Conservation (phyloP, 345 rosid species). For the Eucalyptus guilfoylei region DNA sequence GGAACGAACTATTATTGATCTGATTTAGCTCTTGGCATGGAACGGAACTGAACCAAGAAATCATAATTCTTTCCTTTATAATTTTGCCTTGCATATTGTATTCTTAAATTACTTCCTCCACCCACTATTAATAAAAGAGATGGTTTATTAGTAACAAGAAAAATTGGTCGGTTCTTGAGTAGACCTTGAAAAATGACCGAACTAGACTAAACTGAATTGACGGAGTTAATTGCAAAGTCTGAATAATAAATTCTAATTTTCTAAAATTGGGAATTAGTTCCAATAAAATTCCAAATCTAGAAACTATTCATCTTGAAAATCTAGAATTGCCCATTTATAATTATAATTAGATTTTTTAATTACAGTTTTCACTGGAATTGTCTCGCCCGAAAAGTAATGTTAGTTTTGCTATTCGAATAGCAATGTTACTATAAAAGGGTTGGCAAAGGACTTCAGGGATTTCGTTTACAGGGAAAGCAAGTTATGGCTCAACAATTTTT, state of each 20-base stretch:
- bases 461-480: background rate
- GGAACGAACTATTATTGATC: rapidly evolving
- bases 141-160: background rate
- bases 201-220: rapidly evolving
- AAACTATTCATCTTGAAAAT: background rate
- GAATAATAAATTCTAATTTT: rapidly evolving
- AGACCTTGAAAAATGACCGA: background rate
- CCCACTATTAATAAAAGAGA: background rate
- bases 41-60: rapidly evolving
- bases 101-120: rapidly evolving
- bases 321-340: rapidly evolving
- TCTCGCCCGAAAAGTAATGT: rapidly evolving
- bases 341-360: rapidly evolving
- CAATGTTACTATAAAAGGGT: background rate
- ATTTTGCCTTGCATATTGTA: background rate
- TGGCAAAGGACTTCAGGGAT: background rate
- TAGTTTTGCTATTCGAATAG: background rate
- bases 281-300: rapidly evolving
- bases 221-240: rapidly evolving
- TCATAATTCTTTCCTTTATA: background rate
- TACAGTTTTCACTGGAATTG: rapidly evolving
- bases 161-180: rapidly evolving
- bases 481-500: background rate
- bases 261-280: background rate
- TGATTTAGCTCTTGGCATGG: rapidly evolving